These are phyloP conservation scores for Peronospora farinosa DNA, from an alignment of 352 stramenopile species.

Conservation along the genomic window DNA sequence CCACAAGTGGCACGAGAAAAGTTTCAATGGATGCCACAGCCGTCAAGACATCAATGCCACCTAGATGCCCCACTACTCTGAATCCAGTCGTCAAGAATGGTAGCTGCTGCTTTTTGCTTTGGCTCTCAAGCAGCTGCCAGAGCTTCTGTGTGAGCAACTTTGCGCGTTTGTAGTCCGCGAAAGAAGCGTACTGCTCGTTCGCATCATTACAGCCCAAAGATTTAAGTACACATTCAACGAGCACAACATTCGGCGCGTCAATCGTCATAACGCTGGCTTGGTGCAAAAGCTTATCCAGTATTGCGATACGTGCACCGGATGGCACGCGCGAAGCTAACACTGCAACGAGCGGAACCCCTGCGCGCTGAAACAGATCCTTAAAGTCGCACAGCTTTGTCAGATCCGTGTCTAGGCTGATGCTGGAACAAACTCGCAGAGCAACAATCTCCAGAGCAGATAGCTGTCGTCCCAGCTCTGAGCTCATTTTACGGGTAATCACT, in stretches of 20 bases:
- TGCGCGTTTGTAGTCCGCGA: slow-evolving; percentile 32
- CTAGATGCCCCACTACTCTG: slow-evolving; percentile 23
- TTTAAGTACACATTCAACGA: slow-evolving; percentile 31
- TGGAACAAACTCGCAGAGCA: slow-evolving; percentile 20
- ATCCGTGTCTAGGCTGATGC: slow-evolving; percentile 10
- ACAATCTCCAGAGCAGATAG: slow-evolving; percentile 34
- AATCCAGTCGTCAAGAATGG: slow-evolving; percentile 38
- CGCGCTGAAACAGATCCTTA: slow-evolving; percentile 16
- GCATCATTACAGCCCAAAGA: slow-evolving; percentile 17
- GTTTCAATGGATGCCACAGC: slow-evolving; percentile 18
- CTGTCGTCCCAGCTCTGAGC: slow-evolving; percentile 14
- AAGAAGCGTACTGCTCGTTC: slow-evolving; percentile 15
- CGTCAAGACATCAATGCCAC: slow-evolving; percentile 22
- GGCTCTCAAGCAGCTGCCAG: slow-evolving; percentile 31
- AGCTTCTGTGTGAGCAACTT: slow-evolving; percentile 37
- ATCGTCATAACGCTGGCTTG: slow-evolving; percentile 1
- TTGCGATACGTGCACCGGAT: slow-evolving; percentile 2
- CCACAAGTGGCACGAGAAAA: slow-evolving; percentile 31
- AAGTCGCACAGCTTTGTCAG: slow-evolving; percentile 21
- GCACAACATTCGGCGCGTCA: slow-evolving; percentile 23
- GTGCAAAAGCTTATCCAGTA: slow-evolving; percentile 24
- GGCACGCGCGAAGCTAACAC: slow-evolving; percentile 18
- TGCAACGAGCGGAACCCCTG: slow-evolving; percentile 25
- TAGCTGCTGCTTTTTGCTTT: slow-evolving; percentile 3
- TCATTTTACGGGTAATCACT: slow-evolving; percentile 11